A percentile compares a stretch with the other conserved stretches of the same genome.
These are phyloP conservation scores for Hemisphaericaspora subhashii DNA, from an alignment of 1,139 yeast genomes.

Conservation along the genomic window DNA sequence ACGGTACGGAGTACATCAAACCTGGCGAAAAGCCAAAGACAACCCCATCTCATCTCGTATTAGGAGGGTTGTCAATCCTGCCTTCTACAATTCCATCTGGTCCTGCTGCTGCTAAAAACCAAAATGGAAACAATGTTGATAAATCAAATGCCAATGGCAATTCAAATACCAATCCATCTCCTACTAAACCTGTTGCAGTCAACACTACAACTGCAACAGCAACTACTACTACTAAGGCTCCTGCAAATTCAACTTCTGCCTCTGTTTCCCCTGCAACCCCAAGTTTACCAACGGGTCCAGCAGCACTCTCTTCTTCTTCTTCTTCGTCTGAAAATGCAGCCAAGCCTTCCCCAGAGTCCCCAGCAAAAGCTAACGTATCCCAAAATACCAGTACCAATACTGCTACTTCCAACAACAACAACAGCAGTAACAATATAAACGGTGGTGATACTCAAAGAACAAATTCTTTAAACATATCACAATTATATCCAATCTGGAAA, in stretches of 20 bases:
- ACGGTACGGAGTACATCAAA: slow-evolving; percentile 4
- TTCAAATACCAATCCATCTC: background rate
- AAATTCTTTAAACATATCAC: background rate
- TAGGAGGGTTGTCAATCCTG: no score
- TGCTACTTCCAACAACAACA: background rate
- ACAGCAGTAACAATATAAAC: background rate
- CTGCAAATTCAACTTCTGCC: background rate
- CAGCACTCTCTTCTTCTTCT: background rate
- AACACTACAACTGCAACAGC: background rate
- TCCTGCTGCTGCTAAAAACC: background rate
- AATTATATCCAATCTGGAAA: slow-evolving; percentile 3
- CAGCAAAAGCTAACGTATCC: no score
- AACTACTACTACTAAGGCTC: background rate
- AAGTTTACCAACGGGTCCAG: background rate
- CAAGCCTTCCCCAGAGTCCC: no score
- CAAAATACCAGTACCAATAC: background rate
- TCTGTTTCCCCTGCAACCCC: background rate
- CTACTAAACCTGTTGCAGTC: background rate
- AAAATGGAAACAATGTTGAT: no score
- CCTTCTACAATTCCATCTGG: no score
- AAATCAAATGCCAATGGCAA: no score
- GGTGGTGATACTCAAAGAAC: no score
- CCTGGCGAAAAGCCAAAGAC: slow-evolving; percentile 2
- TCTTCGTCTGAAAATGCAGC: no score
- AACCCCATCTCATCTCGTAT: no score